phyloP scores from a whole-genome alignment of 352 stramenopile genomes.

The Pythium pyrilobum region DNA sequence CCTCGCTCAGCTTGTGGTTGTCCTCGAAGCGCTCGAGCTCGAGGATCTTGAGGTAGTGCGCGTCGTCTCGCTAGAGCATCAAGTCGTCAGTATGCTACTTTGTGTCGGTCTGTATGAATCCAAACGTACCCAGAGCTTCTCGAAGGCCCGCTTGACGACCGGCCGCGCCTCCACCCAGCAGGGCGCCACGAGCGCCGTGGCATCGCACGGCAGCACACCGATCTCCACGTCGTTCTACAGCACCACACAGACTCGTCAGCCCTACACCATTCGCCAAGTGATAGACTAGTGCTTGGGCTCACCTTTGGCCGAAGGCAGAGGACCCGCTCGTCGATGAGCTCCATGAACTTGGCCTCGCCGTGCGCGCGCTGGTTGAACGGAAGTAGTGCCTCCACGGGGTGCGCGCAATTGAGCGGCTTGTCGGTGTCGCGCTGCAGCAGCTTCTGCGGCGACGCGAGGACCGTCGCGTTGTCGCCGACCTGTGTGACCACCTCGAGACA shows the following conservation, averaged over 20 bases:
- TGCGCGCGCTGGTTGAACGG: constrained; percentile 54
- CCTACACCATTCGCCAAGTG: background rate
- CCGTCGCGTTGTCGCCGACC: constrained; percentile 22
- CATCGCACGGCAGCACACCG: constrained; percentile 54
- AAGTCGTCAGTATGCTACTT: background rate
- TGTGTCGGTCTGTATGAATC: background rate
- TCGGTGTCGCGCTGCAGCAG: constrained; percentile 32
- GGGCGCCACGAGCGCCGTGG: constrained; percentile 40
- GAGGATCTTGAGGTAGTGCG: constrained; percentile 45
- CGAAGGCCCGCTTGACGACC: constrained; percentile 50
- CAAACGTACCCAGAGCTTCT: constrained; percentile 50
- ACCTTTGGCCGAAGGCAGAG: constrained; percentile 68
- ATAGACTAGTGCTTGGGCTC: background rate
- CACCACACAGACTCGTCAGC: background rate
- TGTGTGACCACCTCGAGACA: constrained; percentile 53
- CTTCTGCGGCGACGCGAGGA: constrained; percentile 38
- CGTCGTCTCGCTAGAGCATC: constrained; percentile 42
- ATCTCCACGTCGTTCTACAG: constrained; percentile 59
- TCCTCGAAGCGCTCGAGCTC: constrained; percentile 60
- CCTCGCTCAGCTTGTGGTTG: constrained; percentile 44
- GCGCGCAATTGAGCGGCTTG: constrained; percentile 40
- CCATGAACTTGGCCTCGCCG: constrained; percentile 58
- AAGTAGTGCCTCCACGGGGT: constrained; percentile 48
- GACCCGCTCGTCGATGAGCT: constrained; percentile 48
- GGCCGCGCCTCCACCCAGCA: constrained; percentile 66